Base-by-base conservation (phyloP, 306 rosid genomes). In the Quercus suber region DNA sequence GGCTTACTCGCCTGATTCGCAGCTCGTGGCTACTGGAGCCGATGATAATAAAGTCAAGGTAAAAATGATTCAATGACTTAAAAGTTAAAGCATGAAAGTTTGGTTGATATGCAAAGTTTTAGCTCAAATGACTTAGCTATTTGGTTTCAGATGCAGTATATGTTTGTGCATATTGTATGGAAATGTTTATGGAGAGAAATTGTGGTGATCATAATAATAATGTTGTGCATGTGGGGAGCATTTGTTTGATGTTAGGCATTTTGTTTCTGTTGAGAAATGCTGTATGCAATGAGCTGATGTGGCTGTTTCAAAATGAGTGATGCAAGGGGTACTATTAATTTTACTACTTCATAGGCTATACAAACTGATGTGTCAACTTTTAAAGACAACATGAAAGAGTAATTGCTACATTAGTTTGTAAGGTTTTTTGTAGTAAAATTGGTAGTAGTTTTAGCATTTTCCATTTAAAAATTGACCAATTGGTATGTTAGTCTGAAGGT, bases 21-120 rank as follows among this genome's bases (percentile, higher is more conserved):
- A 91, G 81, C 89, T 91, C 1, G 86, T 95, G 79, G 98, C 99
- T 37, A 95, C 98, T 4, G 99, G 99, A 73, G 97, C 97, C 1
- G 99, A 95, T 89, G 99, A 95, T 89, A 95, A 95, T 82, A 95
- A 95, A 95, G 94, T 95, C 81, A 95, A 93, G 97, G 99, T 94
- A 84, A 73, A 49, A 49, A 49, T 12, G 13, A 28, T 71, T 76
- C 21, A 49, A 53, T 55, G 8, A 73, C 53, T 67, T 23, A 19
- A 25, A 59, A 58, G 64, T 63, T 21, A 37, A 37, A 7, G 43
- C 53, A 12, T 49, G 53, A 49, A 49, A 0, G 53, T 13, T 49
- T 49, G 17, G 57, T 30, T 49, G 4, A 15, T 19, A 33, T 33
- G 45, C 45, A 1, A 51, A 2, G 20, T 13, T 58, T 43, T 6